phyloP scores from a whole-genome alignment of 208 protist species.

The Phytomonas sp. region DNA sequence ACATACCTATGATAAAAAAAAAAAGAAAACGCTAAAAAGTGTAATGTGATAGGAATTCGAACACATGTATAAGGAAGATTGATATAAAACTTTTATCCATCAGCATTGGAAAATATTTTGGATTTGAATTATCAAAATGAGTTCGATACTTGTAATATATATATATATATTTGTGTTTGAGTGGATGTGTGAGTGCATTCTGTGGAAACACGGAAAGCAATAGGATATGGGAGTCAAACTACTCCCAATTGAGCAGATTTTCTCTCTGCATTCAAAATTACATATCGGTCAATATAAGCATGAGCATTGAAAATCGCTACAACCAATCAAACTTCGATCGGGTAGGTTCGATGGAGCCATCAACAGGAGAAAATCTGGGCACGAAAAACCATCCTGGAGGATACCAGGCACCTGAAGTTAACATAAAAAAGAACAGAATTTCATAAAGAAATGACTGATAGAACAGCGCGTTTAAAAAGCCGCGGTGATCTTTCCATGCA shows the following conservation, averaged over 20 bases:
- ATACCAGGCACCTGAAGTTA: slow-evolving; percentile 68
- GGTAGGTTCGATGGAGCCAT: slow-evolving; percentile 17
- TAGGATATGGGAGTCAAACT: no score
- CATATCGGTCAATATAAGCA: neutral
- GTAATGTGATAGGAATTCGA: neutral
- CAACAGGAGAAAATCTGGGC: slow-evolving; percentile 40
- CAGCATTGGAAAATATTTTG: neutral
- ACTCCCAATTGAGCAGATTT: neutral
- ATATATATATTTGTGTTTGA: no score
- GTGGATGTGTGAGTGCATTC: no score
- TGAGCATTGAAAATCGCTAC: neutral
- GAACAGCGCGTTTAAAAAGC: slow-evolving; percentile 55
- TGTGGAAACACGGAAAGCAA: no score
- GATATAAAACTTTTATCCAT: neutral
- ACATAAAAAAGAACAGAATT: slow-evolving; percentile 77
- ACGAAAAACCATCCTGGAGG: slow-evolving; percentile 58
- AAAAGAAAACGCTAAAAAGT: neutral
- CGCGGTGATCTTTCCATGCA: slow-evolving; percentile 48
- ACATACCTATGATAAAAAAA: slow-evolving; percentile 9
- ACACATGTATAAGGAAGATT: neutral
- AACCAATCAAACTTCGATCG: neutral
- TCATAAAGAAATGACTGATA: slow-evolving; percentile 65
- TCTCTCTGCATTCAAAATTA: neutral
- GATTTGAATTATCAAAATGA: neutral
- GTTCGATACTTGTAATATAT: no score